Percentiles rank a stretch among this genome's conserved stretches.
Evolutionary conservation across 1,284 basidiomycete genomes (phyloP).

Genomic region (Trichosporon sp.): DNA sequence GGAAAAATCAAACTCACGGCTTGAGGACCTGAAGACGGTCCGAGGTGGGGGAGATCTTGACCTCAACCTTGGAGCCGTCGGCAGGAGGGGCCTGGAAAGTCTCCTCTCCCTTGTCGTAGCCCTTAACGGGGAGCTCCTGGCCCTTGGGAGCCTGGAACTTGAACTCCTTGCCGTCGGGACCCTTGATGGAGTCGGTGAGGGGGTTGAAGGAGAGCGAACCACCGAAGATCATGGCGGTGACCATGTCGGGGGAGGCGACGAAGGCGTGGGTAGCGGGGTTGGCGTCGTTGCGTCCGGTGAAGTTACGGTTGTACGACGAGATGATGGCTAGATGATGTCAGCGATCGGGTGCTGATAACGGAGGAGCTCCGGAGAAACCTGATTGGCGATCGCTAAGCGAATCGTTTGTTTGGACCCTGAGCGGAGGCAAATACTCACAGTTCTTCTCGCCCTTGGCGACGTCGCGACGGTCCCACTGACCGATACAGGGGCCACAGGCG

Average conservation of each 20-base stretch:
- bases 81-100: slow-evolving; percentile 94
- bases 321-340: slow-evolving; percentile 66
- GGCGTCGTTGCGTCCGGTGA: slow-evolving; percentile 97
- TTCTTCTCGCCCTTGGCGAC: slow-evolving; percentile 96
- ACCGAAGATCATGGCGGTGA: slow-evolving; percentile 95
- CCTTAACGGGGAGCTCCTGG: slow-evolving; percentile 83
- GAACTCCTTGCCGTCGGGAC: slow-evolving; percentile 94
- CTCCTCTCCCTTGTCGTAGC: slow-evolving; percentile 95
- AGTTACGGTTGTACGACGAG: slow-evolving; percentile 99
- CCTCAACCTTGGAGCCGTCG: slow-evolving; percentile 79
- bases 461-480: slow-evolving; percentile 97
- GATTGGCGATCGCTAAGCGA: neutral
- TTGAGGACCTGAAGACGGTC: slow-evolving; percentile 93
- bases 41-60: slow-evolving; percentile 83
- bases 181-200: slow-evolving; percentile 83
- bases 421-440: slow-evolving; percentile 53
- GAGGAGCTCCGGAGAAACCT: neutral
- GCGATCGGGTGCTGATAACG: neutral
- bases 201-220: slow-evolving; percentile 97
- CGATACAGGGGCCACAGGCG: slow-evolving; percentile 98
- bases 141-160: slow-evolving; percentile 90
- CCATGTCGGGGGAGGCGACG: slow-evolving; percentile 95
- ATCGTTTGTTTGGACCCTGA: neutral
- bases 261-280: slow-evolving; percentile 99
- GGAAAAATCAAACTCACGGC: slow-evolving; percentile 57